Conservation (phyloP, 257 asterid genomes). For the Nicotiana attenuata region DNA sequence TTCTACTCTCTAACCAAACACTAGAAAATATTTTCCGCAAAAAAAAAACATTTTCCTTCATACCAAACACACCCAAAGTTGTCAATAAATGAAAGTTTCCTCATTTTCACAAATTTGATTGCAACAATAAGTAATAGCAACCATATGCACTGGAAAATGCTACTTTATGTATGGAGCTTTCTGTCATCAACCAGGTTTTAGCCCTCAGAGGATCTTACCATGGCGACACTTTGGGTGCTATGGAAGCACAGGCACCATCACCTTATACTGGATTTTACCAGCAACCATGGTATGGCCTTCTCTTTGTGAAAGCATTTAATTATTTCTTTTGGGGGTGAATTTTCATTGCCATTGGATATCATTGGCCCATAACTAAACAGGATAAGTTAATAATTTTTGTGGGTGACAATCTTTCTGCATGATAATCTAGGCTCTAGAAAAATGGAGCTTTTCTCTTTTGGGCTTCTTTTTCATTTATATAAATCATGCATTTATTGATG, state of each 20-base stretch:
- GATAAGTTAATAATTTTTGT: not conserved
- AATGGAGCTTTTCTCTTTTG: not conserved
- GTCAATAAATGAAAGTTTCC: not conserved
- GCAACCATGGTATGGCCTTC: conserved; percentile 82
- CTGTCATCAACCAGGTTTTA: conserved; percentile 53
- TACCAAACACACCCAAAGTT: too few species aligned
- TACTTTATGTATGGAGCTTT: conserved; percentile 11
- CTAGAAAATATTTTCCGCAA: too few species aligned
- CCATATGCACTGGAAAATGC: not conserved
- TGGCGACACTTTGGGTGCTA: conserved; percentile 99
- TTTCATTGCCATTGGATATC: conserved; percentile 2
- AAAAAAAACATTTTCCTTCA: too few species aligned
- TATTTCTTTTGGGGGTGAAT: not conserved
- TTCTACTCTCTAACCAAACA: too few species aligned
- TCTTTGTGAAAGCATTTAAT: not conserved
- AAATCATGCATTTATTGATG: not conserved
- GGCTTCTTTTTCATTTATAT: not conserved
- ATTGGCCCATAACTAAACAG: not conserved
- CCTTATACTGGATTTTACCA: conserved; percentile 92
- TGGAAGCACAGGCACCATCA: conserved; percentile 99
- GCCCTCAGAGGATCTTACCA: conserved; percentile 96
- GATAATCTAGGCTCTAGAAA: not conserved
- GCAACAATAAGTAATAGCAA: not conserved
- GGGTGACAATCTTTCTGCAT: not conserved
- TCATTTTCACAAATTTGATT: not conserved